Conservation (phyloP, 306 rosid genomes). For the Ceratonia siliqua region DNA sequence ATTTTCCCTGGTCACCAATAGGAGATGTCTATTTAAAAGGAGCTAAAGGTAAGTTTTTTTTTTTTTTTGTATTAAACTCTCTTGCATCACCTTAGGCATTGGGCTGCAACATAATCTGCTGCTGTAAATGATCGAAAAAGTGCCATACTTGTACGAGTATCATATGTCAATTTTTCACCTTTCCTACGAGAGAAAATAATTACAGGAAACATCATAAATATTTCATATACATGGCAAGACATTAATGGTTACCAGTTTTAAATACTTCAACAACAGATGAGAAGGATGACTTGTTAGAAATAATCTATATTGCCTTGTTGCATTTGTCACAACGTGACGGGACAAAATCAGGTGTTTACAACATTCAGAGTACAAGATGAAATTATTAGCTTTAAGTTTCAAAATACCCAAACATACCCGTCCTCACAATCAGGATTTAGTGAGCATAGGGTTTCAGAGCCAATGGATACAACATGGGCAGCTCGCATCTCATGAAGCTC, state of each 20-base stretch:
- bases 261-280: constrained; percentile 9
- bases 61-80: constrained; percentile 13
- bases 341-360: no score
- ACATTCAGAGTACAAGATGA: constrained; percentile 28
- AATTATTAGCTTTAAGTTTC: constrained; percentile 19
- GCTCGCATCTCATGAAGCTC: constrained; percentile 80
- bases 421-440: constrained; percentile 70
- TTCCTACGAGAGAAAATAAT: constrained; percentile 50
- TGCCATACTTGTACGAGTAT: constrained; percentile 80
- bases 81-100: constrained; percentile 71
- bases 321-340: no score
- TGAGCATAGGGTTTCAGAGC: constrained; percentile 65
- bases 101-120: constrained; percentile 83
- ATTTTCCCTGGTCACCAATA: constrained; percentile 15
- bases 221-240: constrained; percentile 1
- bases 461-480: constrained; percentile 87
- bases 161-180: constrained; percentile 57
- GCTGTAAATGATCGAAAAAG: constrained; percentile 82
- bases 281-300: constrained; percentile 20
- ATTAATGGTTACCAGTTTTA: constrained; percentile 1
- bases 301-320: neutral
- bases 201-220: constrained; percentile 8
- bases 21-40: constrained; percentile 8
- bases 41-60: constrained; percentile 2
- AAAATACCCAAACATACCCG: constrained; percentile 60